These are phyloP conservation scores for Syzygium grande DNA, from an alignment of 345 rosid species.

Conservation along the genomic window DNA sequence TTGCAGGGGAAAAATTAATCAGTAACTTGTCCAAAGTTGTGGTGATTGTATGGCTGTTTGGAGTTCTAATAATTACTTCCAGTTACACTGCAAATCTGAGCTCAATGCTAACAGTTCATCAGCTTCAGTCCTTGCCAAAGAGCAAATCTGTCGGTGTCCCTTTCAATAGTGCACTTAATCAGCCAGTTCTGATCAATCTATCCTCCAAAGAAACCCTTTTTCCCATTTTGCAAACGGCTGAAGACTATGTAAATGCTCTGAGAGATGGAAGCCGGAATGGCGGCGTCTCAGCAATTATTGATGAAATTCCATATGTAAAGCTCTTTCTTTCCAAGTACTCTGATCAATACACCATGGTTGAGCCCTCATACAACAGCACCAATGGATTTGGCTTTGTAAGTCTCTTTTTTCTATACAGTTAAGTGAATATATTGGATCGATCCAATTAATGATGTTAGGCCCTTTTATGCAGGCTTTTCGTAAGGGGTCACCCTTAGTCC, in stretches of 20 bases:
- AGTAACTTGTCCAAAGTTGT: slow-evolving; percentile 36
- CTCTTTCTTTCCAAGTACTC: slow-evolving; percentile 29
- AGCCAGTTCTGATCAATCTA: neutral
- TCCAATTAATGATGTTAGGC: neutral
- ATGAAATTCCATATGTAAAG: slow-evolving; percentile 34
- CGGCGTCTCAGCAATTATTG: slow-evolving; percentile 18
- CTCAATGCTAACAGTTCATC: slow-evolving; percentile 33
- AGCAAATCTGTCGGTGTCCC: neutral
- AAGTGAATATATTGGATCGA: neutral
- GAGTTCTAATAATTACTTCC: slow-evolving; percentile 34
- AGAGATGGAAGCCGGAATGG: slow-evolving; percentile 6
- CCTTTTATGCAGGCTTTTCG: slow-evolving; percentile 13
- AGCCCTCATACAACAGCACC: slow-evolving; percentile 7
- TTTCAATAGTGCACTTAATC: neutral
- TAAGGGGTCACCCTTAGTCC: slow-evolving; percentile 14
- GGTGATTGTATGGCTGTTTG: slow-evolving; percentile 43
- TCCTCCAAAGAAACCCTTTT: neutral
- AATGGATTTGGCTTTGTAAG: slow-evolving; percentile 24
- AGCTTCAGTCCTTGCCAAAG: slow-evolving; percentile 13
- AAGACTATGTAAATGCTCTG: slow-evolving; percentile 19
- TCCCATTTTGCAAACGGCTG: neutral
- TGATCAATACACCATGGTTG: slow-evolving; percentile 16
- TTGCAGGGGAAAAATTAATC: slow-evolving; percentile 35
- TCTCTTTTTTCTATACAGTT: neutral
- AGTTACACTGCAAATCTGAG: slow-evolving; percentile 49